Base-by-base conservation (phyloP, 768 basidiomycete genomes). In the Termitomyces eurrhizus region DNA sequence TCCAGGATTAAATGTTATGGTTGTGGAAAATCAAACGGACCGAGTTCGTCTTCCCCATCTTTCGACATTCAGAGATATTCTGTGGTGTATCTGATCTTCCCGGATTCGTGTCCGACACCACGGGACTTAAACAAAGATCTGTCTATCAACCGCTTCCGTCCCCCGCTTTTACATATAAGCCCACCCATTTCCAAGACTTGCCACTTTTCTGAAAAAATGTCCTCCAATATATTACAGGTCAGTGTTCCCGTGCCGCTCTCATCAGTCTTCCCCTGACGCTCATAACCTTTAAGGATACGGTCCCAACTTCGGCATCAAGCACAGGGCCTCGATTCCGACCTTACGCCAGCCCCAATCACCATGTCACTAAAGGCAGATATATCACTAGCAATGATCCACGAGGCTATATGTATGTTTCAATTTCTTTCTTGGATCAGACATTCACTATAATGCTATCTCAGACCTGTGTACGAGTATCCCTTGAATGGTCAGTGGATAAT, bases 401-500 rank as follows among this genome's bases (percentile, higher is more conserved):
- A 67, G 92, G 92, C 16, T 94, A 93, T 75, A 92, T 94, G 92
- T 93, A 59, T 66, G 89, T 62, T 41, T 12, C 7, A 29, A 32
- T 36, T 36, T 9, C 49, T 35, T 5, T 16, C 39, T 44, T n/a
- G 7, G 41, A 26, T n/a, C 18, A 9, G 24, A 52, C 37, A 26
- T 37, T 56, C 37, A 52, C 46, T 21, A 48, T 42, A 26, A 18
- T 41, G 9, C 35, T 21, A 54, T 24, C 13, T 37, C 62, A 84
- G 92, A 57, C 91, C 92, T 13, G 93, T 95, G 12, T 94, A 90
- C 68, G 93, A 95, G 70, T 95, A 93, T 67, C 91, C 90, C 1
- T 78, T 95, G 58, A 92, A 92, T 63, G 89, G 88, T 24, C 92
- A 94, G 68, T 93, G 92, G 90, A 91, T 95, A 68, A 94, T 95